Evolutionary conservation across 1,284 basidiomycete species (phyloP), one percentile per base, ranked within the genome.

Genomic region (Cutaneotrichosporon sp.): DNA sequence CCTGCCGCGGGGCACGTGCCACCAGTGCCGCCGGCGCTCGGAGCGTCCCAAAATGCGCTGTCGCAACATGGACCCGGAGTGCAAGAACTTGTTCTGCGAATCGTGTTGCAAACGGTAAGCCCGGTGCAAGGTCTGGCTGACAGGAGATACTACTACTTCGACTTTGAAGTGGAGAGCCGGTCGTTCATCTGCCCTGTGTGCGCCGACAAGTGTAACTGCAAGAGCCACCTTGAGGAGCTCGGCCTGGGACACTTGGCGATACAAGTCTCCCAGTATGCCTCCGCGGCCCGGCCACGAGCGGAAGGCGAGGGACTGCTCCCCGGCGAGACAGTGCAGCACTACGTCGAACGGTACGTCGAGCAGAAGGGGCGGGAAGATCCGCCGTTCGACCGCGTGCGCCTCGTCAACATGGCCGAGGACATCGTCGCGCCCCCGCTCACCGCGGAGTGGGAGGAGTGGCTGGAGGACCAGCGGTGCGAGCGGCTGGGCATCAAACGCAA

Each of bases 171-270:
- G 34, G 69, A 76, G 9, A 66, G 70, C 18, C 69, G 75, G 3
- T 69, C 72, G 0, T 78, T 75, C 66, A 72, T 78, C 56, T 79
- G 78, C 49, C 78, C 78, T 0, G 64, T 70, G 7, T 79, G 77
- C 62, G 67, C 65, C 54, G 72, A 72, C 31, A 64, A 65, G 57
- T 79, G 77, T 64, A 76, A 77, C 54, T 79, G 77, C 59, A 61
- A 68, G 6, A 57, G 51, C 10, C 77, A 76, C 51, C 67, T 79
- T 13, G 63, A 70, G 18, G 72, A 71, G 58, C 71, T 72, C 5
- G 65, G 70, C 29, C 65, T 78, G 4, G 56, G 63, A 2, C 68
- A 76, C 56, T 62, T 74, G 13, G n/a, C n/a, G n/a, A n/a, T n/a
- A n/a, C n/a, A n/a, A n/a, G n/a, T n/a, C n/a, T n/a, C n/a, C n/a